Base-by-base conservation (phyloP, 2,329 filamentous ascomycete species). In the Dendryphion nanum region DNA sequence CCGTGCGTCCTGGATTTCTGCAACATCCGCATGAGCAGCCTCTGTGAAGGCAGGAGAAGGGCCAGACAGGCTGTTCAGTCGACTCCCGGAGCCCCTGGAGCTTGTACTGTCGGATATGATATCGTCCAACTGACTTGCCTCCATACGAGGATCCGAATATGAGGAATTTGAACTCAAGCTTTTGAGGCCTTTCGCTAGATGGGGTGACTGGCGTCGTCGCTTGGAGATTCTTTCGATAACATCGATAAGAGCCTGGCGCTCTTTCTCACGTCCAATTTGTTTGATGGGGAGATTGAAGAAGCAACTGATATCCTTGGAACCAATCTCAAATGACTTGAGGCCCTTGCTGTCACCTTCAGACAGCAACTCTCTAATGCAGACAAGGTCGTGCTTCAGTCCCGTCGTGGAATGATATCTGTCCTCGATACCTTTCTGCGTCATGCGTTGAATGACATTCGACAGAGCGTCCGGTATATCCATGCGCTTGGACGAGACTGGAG, bases 391-490 rank as follows among this genome's bases (percentile, higher is more conserved):
- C 49, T 89, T 89, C 41, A 96, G 76, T 2, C 91, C 90, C 41
- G 87, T 89, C 1, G 86, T 85, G 5, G 89, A 95, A 55, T 95
- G 85, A 61, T 96, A 97, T 12, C 91, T 81, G 41, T 96, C 90
- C 40, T 82, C 79, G 10, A 95, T 86, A 42, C 83, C 86, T 65
- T 94, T 95, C 43, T 89, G 83, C 0, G 89, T 95, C 78, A 94
- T 95, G 61, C 89, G 94, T 59, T 91, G 85, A 28, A 97, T 88
- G 30, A 96, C 85, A 20, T 79, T 78, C 1, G 86, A 86, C 29
- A 96, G 73, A 6, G 85, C 84, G 41, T 94, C 87, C 0, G 91
- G 91, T 5, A 95, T 75, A 57, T 96, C 91, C 43, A 89, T 77
- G 35, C 91, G 79, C 30, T 89, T 79, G 3, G 79, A 80, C 3